Evolutionary conservation across 2,329 filamentous ascomycete species (phyloP), one percentile per base, ranked within the genome.

Genomic region (Phyllosticta citrichinensis): DNA sequence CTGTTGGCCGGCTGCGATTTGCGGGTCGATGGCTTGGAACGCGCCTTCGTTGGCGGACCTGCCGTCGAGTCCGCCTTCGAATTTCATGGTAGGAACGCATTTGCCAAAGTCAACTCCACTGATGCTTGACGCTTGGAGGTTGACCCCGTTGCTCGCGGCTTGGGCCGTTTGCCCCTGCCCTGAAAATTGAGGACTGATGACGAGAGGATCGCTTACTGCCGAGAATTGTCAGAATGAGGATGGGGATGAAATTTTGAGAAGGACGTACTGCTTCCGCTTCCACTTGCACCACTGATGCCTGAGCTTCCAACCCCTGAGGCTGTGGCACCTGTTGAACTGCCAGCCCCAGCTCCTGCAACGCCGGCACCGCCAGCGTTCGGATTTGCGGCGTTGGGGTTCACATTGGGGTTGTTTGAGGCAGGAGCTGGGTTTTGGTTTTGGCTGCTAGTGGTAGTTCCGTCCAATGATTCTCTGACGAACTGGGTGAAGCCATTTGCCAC

Each of bases 21-120:
- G 74, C 9, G 82, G 75, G 69, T 88, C 86, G 55, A 80, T 80
- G 57, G 87, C 81, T 72, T 86, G 83, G 81, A 88, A 89, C 57
- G 86, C 87, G 73, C 81, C 84, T 72, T 87, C 85, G 61, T 76
- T 77, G 20, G 78, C 77, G 9, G 75, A 69, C 60, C 83, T 81
- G 19, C 78, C 78, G 56, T 74, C 66, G 0, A 81, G 79, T 14
- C 82, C 83, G 54, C 77, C 76, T 66, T 81, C 76, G 73, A 84
- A 84, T 71, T 84, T 79, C 67, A 93, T 93, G 66, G 73, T 74
- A 0, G 73, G 73, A 0, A 68, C 70, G 68, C 73, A 75, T 11
- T 63, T 20, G 27, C 71, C 71, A 50, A 75, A 75, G 68, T 75
- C 72, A 62, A 66, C 68, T 57, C 65, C 68, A 51, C 63, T 66